A percentile compares a stretch with the other conserved stretches of the same genome.
phyloP scores from a whole-genome alignment of 305 asterid species.

The Nicotiana rustica region DNA sequence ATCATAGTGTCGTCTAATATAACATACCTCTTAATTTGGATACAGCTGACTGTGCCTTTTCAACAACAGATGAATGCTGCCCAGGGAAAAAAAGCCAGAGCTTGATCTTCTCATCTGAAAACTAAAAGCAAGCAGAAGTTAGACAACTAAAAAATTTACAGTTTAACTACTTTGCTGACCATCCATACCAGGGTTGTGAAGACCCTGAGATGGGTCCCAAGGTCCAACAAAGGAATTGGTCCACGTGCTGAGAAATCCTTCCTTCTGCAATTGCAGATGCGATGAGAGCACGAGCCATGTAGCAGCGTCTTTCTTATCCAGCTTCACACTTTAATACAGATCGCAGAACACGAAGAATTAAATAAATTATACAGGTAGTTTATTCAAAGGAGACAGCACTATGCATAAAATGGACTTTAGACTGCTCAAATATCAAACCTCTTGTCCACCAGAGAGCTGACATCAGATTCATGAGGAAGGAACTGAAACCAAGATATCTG shows the following conservation, averaged over 20 bases:
- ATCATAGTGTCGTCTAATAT: constrained; percentile 3
- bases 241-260: constrained; percentile 96
- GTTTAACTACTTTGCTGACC: constrained; percentile 38
- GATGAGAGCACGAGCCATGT: constrained; percentile 79
- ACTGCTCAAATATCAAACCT: constrained; percentile 59
- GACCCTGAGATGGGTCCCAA: constrained; percentile 99
- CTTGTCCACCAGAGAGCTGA: constrained; percentile 71
- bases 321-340: constrained; percentile 59
- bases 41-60: constrained; percentile 84
- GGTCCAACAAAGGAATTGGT: constrained; percentile 98
- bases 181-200: constrained; percentile 92
- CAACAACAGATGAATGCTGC: constrained; percentile 74
- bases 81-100: constrained; percentile 99
- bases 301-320: constrained; percentile 79
- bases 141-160: constrained; percentile 39
- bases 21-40: constrained; percentile 83
- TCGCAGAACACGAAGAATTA: not conserved
- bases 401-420: not conserved
- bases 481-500: constrained; percentile 99
- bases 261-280: constrained; percentile 90
- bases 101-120: constrained; percentile 93
- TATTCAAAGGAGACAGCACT: not conserved
- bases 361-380: not conserved
- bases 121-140: constrained; percentile 47
- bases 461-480: constrained; percentile 82